phyloP scores from a whole-genome alignment of 2,329 filamentous ascomycete species.

The Trichoderma sp. region DNA sequence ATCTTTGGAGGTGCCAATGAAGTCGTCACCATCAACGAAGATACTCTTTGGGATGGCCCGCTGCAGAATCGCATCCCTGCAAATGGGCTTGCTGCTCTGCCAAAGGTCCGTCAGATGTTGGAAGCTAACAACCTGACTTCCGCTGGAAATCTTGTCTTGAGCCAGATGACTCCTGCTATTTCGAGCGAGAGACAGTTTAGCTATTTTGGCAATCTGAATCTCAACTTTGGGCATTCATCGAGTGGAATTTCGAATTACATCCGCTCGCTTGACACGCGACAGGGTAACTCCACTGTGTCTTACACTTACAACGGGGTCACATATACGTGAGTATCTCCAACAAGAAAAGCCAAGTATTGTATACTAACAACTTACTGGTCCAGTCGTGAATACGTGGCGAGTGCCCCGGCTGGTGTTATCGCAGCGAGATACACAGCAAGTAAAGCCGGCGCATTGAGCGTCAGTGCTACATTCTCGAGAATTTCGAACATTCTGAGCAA shows the following conservation, averaged over 20 bases:
- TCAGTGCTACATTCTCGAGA: conserved; percentile 32
- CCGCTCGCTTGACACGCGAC: conserved; percentile 45
- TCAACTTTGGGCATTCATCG: conserved; percentile 42
- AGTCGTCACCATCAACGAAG: conserved; percentile 48
- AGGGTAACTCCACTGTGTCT: conserved; percentile 41
- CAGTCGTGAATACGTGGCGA: conserved; percentile 46
- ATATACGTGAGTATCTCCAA: conserved; percentile 32
- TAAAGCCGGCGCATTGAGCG: conserved; percentile 29
- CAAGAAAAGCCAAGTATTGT: not conserved
- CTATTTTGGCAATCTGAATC: conserved; percentile 36
- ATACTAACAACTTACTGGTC: not conserved
- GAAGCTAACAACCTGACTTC: conserved; percentile 43
- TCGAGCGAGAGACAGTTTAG: conserved; percentile 18
- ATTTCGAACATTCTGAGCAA: conserved; percentile 30
- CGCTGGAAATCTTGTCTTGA: conserved; percentile 41
- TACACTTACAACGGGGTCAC: conserved; percentile 42
- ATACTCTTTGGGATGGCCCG: conserved; percentile 49
- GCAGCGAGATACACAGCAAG: conserved; percentile 37
- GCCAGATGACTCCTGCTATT: conserved; percentile 11
- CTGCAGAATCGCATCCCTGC: conserved; percentile 43
- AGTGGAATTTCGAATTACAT: conserved; percentile 39
- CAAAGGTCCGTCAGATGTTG: conserved; percentile 43
- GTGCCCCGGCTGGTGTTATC: conserved; percentile 45
- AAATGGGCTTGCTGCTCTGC: conserved; percentile 40
- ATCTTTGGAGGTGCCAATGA: conserved; percentile 48